phyloP scores from a whole-genome alignment of 352 stramenopile species.

The Paralagenidium karlingii region DNA sequence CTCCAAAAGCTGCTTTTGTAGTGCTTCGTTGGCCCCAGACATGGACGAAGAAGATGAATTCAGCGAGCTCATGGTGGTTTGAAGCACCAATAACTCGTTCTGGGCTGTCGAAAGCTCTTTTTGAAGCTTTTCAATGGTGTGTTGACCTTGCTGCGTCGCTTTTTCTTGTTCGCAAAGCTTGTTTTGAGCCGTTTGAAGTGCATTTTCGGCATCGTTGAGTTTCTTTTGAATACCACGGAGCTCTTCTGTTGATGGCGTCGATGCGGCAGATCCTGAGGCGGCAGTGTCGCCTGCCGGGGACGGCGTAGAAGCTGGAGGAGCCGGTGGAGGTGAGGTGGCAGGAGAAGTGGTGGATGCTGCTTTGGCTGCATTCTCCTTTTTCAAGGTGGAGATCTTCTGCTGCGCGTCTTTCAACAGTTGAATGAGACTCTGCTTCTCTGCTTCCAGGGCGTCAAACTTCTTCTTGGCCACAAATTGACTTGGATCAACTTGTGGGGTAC shows the following conservation, averaged over 20 bases:
- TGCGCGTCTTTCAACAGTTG: constrained; percentile 52
- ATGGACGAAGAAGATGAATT: not conserved
- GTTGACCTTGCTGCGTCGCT: too few relatives aligned
- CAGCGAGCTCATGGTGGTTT: not conserved
- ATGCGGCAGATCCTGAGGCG: not conserved
- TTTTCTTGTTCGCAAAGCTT: too few relatives aligned
- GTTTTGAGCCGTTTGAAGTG: constrained; percentile 23
- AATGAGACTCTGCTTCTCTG: constrained; percentile 36
- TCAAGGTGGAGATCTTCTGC: constrained; percentile 25
- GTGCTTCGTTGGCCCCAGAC: too few relatives aligned
- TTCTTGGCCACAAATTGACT: constrained; percentile 16
- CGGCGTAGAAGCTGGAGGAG: constrained; percentile 2
- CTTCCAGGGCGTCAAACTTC: constrained; percentile 31
- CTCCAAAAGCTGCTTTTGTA: constrained; percentile 19
- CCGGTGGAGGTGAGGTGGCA: constrained; percentile 1
- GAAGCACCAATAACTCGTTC: too few relatives aligned
- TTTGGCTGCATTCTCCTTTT: constrained; percentile 11
- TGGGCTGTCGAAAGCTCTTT: too few relatives aligned
- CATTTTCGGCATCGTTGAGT: constrained; percentile 18
- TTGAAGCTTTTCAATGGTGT: too few relatives aligned
- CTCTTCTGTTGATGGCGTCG: not conserved
- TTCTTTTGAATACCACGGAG: constrained; percentile 4
- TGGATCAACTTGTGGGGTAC: too few relatives aligned
- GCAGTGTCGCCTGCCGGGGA: constrained; percentile 8
- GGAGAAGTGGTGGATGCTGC: constrained; percentile 6